phyloP scores from a whole-genome alignment of 495 filamentous ascomycete genomes.

The Talaromyces proteolyticus region DNA sequence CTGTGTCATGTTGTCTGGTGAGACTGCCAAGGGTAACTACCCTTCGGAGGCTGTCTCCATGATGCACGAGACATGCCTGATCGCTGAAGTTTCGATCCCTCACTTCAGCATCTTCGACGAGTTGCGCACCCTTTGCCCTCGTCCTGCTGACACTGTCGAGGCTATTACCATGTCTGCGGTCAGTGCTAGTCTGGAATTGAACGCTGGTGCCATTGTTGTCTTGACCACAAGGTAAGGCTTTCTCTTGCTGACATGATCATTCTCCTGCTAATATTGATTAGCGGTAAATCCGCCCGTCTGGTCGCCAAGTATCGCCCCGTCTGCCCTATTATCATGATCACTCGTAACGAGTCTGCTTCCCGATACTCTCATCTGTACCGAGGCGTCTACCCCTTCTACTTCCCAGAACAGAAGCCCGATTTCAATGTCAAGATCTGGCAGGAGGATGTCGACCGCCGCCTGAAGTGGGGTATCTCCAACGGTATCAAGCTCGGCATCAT shows the following conservation, averaged over 20 bases:
- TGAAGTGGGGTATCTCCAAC: constrained; percentile 87
- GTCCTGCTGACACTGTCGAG: constrained; percentile 81
- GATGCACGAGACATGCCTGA: constrained; percentile 96
- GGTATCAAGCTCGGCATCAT: constrained; percentile 82
- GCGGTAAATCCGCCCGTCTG: constrained; percentile 84
- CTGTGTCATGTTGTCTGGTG: constrained; percentile 99
- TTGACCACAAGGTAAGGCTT: constrained; percentile 74
- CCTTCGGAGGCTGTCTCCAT: constrained; percentile 87
- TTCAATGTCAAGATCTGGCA: constrained; percentile 89
- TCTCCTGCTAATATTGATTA: constrained; percentile 16
- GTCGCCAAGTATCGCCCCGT: constrained; percentile 97
- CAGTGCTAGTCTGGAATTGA: constrained; percentile 87
- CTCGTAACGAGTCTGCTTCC: constrained; percentile 74
- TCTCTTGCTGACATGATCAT: neutral
- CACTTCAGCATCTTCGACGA: constrained; percentile 97
- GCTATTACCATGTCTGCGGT: constrained; percentile 95
- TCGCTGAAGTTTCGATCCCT: constrained; percentile 92
- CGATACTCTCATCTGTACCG: constrained; percentile 94
- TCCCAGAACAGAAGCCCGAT: constrained; percentile 88
- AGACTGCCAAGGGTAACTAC: constrained; percentile 97
- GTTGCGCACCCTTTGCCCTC: constrained; percentile 71
- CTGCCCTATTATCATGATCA: constrained; percentile 98
- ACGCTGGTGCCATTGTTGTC: constrained; percentile 90
- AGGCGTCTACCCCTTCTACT: constrained; percentile 95
- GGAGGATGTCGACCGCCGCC: constrained; percentile 93